phyloP scores from a whole-genome alignment of 306 rosid genomes.

The Medicago truncatula region DNA sequence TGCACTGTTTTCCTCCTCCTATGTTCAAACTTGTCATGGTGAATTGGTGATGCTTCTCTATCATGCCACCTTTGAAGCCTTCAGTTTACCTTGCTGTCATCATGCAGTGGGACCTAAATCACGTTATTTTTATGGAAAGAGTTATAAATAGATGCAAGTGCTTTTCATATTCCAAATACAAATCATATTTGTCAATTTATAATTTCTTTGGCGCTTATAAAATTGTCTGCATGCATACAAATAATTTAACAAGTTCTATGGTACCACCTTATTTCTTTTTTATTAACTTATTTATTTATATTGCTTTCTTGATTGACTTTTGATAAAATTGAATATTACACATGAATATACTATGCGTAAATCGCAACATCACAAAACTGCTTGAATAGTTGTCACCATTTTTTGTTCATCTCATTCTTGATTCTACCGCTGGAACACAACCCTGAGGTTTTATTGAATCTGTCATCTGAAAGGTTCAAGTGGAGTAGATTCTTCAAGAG shows the following conservation, averaged over 20 bases:
- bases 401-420: not conserved
- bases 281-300: not conserved
- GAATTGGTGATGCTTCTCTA: constrained; percentile 36
- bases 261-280: not conserved
- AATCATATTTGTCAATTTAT: constrained; percentile 14
- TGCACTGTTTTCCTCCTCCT: not conserved
- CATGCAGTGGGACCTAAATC: constrained; percentile 37
- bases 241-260: not conserved
- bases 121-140: constrained; percentile 14
- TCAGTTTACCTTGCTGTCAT: constrained; percentile 15
- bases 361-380: constrained; percentile 43
- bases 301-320: constrained; percentile 13
- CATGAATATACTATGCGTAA: constrained; percentile 22
- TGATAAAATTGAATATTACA: constrained; percentile 32
- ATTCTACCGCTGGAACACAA: no score
- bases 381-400: not conserved
- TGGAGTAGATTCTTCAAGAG: constrained; percentile 80
- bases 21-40: constrained; percentile 15
- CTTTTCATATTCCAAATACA: constrained; percentile 11
- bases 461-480: constrained; percentile 81
- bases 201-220: not conserved
- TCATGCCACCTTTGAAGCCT: constrained; percentile 34
- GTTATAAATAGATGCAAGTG: constrained; percentile 16
- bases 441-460: not conserved
- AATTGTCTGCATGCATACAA: constrained; percentile 10